Conservation (phyloP, 306 rosid genomes). For the Echinosophora koreensis region DNA sequence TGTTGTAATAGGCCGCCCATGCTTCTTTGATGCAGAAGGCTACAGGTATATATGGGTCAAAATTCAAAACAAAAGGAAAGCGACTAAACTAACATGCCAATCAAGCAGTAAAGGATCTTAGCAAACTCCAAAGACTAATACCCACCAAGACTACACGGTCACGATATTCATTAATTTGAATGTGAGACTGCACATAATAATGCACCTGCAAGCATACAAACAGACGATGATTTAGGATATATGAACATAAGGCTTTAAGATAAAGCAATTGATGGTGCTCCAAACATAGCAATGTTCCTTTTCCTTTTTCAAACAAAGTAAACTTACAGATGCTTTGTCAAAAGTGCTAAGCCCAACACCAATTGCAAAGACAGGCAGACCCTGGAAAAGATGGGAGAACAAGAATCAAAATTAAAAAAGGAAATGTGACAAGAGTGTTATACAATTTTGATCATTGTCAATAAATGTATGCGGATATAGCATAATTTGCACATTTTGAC, state of each 20-base stretch:
- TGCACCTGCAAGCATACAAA: conserved; percentile 67
- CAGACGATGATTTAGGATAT: not conserved
- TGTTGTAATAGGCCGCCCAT: conserved; percentile 75
- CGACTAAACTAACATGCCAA: conserved; percentile 33
- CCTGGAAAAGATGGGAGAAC: conserved; percentile 58
- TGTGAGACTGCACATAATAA: conserved; percentile 98
- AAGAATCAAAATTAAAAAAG: conserved; percentile 19
- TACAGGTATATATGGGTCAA: conserved; percentile 53
- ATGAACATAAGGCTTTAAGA: conserved; percentile 22
- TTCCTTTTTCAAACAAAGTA: conserved; percentile 33
- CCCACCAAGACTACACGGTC: conserved; percentile 85
- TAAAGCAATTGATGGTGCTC: conserved; percentile 9
- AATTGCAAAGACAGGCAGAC: conserved; percentile 87
- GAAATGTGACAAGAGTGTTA: not conserved
- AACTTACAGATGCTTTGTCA: conserved; percentile 95
- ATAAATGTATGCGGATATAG: conserved; percentile 5
- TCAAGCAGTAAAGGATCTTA: not conserved
- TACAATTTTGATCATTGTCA: not conserved
- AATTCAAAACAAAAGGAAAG: conserved; percentile 39
- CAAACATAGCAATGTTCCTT: conserved; percentile 32
- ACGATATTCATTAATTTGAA: conserved; percentile 95
- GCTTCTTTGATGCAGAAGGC: conserved; percentile 91
- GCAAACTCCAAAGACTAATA: conserved; percentile 35
- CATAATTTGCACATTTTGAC: conserved; percentile 19
- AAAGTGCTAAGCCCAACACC: conserved; percentile 91